Conservation (phyloP, 345 rosid species). For the Xanthoceras sorbifolium region DNA sequence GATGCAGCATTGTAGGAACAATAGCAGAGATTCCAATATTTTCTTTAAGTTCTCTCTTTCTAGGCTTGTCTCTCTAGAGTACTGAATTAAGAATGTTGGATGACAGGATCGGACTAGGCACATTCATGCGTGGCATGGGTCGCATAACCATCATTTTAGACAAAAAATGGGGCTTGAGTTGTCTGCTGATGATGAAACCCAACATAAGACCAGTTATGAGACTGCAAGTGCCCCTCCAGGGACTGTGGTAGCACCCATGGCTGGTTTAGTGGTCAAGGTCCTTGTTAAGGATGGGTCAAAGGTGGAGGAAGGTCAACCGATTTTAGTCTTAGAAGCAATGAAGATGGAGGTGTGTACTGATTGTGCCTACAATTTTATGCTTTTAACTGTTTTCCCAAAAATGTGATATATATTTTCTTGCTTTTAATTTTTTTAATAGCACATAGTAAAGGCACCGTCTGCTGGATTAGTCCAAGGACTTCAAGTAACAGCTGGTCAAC, state of each 20-base stretch:
- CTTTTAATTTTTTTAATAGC: slow-evolving; percentile 41
- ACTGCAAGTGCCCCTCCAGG: slow-evolving; percentile 60
- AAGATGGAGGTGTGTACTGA: slow-evolving; percentile 84
- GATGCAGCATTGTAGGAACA: not conserved
- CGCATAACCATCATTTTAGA: slow-evolving; percentile 63
- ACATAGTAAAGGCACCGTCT: slow-evolving; percentile 78
- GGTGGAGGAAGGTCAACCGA: slow-evolving; percentile 78
- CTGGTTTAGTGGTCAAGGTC: slow-evolving; percentile 93
- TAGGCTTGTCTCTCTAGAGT: slow-evolving; percentile 4
- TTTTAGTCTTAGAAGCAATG: slow-evolving; percentile 91
- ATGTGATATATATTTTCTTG: not conserved
- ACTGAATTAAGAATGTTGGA: slow-evolving; percentile 22
- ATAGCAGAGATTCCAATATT: not conserved
- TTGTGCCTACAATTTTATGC: not conserved
- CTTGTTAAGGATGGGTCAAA: slow-evolving; percentile 62
- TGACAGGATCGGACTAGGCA: slow-evolving; percentile 66
- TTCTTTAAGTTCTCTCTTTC: not conserved
- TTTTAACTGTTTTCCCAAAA: not conserved
- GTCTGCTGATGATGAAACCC: slow-evolving; percentile 57
- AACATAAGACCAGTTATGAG: slow-evolving; percentile 54
- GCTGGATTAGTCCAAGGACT: slow-evolving; percentile 74
- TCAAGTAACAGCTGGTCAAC: slow-evolving; percentile 67
- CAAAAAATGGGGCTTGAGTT: slow-evolving; percentile 62
- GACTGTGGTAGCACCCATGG: slow-evolving; percentile 84
- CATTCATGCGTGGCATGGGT: slow-evolving; percentile 74